These are phyloP conservation scores for Pestalotiopsis sp. DNA, from an alignment of 2,329 filamentous ascomycete species.

Conservation along the genomic window DNA sequence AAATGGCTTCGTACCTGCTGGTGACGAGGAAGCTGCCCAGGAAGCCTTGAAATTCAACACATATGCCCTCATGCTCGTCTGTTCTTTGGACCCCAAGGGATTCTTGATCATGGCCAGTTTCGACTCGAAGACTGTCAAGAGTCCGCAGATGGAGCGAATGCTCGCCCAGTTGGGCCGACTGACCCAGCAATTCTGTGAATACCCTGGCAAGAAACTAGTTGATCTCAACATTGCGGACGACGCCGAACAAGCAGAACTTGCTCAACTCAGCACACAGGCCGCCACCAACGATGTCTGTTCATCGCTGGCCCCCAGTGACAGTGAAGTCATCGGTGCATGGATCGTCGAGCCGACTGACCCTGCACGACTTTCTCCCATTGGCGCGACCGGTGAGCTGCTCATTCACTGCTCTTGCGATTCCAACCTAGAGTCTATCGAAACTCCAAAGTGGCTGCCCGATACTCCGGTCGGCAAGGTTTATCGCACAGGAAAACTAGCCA, in stretches of 20 bases:
- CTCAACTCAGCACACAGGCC: constrained; percentile 25
- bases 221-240: constrained; percentile 35
- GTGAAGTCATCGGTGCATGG: constrained; percentile 32
- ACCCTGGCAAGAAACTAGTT: constrained; percentile 30
- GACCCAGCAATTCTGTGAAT: constrained; percentile 48
- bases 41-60: constrained; percentile 61
- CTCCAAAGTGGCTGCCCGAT: constrained; percentile 29
- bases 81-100: constrained; percentile 55
- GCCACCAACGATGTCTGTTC: constrained; percentile 20
- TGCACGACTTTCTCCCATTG: constrained; percentile 37
- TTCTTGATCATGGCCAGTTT: constrained; percentile 65
- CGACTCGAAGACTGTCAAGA: constrained; percentile 59
- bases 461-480: constrained; percentile 30
- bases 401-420: constrained; percentile 32
- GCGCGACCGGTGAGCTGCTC: constrained; percentile 44
- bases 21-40: constrained; percentile 56
- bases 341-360: constrained; percentile 38
- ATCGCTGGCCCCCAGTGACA: constrained; percentile 21
- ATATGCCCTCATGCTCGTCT: constrained; percentile 66
- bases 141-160: constrained; percentile 51
- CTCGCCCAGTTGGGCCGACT: constrained; percentile 52
- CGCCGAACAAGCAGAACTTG: constrained; percentile 34
- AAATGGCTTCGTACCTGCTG: constrained; percentile 53
- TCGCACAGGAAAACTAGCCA: constrained; percentile 40
- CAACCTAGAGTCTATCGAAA: constrained; percentile 23